Percentiles rank a stretch among this genome's conserved stretches.
Conservation (phyloP, 768 basidiomycete genomes). For the Lanmaoa pseudosensibilis region DNA sequence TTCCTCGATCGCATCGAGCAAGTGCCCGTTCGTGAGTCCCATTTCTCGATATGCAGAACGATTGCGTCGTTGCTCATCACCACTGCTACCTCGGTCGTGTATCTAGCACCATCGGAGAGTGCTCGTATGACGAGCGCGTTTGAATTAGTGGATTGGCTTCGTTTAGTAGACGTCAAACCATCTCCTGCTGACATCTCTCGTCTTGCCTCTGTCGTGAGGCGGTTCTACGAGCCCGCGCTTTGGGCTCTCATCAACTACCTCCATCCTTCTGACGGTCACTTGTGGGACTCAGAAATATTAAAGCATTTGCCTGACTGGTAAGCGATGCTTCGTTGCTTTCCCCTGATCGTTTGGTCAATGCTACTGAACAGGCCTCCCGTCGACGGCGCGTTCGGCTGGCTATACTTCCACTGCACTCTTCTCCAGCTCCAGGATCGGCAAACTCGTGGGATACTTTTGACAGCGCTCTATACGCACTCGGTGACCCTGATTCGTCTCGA, state of each 20-base stretch:
- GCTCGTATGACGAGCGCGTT: conserved; percentile 44
- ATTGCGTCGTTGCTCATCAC: not conserved
- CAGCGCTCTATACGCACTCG: conserved; percentile 28
- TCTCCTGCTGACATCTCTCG: conserved; percentile 40
- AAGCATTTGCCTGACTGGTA: conserved; percentile 26
- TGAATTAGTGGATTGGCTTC: conserved; percentile 65
- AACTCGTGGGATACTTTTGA: conserved; percentile 37
- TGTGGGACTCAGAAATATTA: conserved; percentile 41
- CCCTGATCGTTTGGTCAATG: not conserved
- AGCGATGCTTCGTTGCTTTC: conserved; percentile 4
- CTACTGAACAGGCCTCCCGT: conserved; percentile 7
- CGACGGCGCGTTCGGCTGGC: conserved; percentile 40
- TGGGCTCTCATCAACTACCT: conserved; percentile 43
- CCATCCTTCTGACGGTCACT: conserved; percentile 39
- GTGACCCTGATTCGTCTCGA: conserved; percentile 34
- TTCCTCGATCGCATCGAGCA: conserved; percentile 48
- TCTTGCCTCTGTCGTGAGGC: conserved; percentile 39
- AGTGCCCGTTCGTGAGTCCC: conserved; percentile 47
- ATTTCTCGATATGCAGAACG: not conserved
- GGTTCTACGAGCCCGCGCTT: conserved; percentile 44
- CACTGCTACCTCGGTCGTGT: not conserved
- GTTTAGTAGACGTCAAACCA: conserved; percentile 43
- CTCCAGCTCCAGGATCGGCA: conserved; percentile 19
- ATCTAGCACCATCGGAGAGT: conserved; percentile 39
- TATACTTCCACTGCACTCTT: conserved; percentile 41